Evolutionary conservation across 306 rosid species (phyloP).

Genomic region (Cicer cuneatum): DNA sequence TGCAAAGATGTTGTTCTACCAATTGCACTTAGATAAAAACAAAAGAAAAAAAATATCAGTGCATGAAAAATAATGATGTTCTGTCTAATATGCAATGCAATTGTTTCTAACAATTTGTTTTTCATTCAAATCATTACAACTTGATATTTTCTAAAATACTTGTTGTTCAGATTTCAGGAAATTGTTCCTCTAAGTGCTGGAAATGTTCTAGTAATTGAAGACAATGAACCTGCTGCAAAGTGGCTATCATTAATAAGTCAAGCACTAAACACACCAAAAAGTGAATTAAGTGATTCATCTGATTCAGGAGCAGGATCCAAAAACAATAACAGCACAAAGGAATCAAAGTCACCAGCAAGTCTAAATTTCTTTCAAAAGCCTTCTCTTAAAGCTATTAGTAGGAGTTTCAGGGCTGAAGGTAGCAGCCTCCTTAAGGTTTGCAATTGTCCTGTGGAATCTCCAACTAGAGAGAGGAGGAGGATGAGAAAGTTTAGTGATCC

Average conservation of each 20-base stretch:
- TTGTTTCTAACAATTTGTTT: not conserved
- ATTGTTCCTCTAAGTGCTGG: constrained; percentile 95
- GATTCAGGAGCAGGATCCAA: constrained; percentile 50
- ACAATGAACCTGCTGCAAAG: constrained; percentile 93
- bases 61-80: constrained; percentile 10
- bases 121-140: constrained; percentile 18
- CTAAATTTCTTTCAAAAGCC: constrained; percentile 78
- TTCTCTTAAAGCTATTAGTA: constrained; percentile 70
- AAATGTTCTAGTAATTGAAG: constrained; percentile 84
- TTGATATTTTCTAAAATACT: constrained; percentile 23
- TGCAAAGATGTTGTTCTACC: no score
- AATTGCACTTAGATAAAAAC: no score
- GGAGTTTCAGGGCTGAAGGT: constrained; percentile 61
- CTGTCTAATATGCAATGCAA: not conserved
- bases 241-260: constrained; percentile 79
- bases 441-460: constrained; percentile 71
- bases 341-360: constrained; percentile 51
- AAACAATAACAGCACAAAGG: constrained; percentile 44
- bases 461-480: constrained; percentile 57
- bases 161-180: constrained; percentile 76
- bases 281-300: constrained; percentile 44
- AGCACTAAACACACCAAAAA: constrained; percentile 72
- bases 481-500: constrained; percentile 59
- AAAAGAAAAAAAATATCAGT: not conserved
- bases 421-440: constrained; percentile 73